Evolutionary conservation across 1,284 basidiomycete species (phyloP), one percentile per base, ranked within the genome.

Genomic region (Somion occarium): DNA sequence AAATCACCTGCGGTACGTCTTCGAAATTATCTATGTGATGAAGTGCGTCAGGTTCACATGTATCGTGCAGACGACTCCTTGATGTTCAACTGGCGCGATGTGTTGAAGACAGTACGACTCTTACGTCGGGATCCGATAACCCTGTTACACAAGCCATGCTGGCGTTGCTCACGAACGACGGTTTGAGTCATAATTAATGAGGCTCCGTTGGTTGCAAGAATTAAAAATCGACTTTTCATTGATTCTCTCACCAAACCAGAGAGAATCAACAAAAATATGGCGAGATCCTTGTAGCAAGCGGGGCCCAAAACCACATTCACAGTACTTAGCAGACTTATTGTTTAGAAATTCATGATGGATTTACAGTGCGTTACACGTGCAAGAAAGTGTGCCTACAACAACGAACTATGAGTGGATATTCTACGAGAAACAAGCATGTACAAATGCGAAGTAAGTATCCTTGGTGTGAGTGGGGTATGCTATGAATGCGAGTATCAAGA

Each of bases 1-100:
- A 38, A 94, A 94, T 57, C 92, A 94, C 61, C 70, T 97, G n/a
- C 75, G 93, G 85, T 86, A 59, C 30, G 72, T 61, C 53, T 51
- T 44, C 44, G 50, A 7, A 52, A 18, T 39, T 30, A 3, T 18
- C 4, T 12, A 19, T 3, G 58, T 34, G 27, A 13, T 43, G 24
- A 23, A 15, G 13, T 43, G 42, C 19, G 11, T n/a, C 9, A 18
- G 18, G 9, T 18, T 18, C 18, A 19, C 42, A 5, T 43, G 22
- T 11, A 13, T 38, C 48, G 4, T 50, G 9, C 56, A 85, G 83
- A 43, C 79, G 82, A 23, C 69, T 93, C 23, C 68, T 93, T 23
- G 87, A 93, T 61, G 78, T 75, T 1, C 83, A 91, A 63, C 70
- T 94, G 25, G 72, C 79, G 50, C 70, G 64, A 34, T 79, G 76